A percentile compares a stretch with the other conserved stretches of the same genome.
Conservation (phyloP, 176 grass and related monocot species). For the Phyllostachys edulis region DNA sequence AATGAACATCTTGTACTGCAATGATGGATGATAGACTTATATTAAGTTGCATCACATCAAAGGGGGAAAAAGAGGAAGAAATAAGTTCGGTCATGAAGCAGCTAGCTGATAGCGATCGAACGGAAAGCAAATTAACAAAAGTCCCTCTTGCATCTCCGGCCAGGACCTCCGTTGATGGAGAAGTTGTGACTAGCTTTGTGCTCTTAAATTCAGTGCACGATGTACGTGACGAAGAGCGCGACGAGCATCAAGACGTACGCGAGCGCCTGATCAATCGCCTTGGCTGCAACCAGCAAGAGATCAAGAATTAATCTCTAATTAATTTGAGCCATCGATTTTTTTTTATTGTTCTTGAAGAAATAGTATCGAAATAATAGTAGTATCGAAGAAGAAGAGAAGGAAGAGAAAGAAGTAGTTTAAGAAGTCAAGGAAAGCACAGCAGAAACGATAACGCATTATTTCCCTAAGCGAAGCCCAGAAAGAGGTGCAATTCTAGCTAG, state of each 20-base stretch:
- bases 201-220: constrained; percentile 14
- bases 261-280: constrained; percentile 52
- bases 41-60: not conserved
- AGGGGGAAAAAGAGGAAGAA: not conserved
- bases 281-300: constrained; percentile 23
- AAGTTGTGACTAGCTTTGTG: not conserved
- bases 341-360: not conserved
- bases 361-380: no score
- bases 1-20: not conserved
- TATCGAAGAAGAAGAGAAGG: not conserved
- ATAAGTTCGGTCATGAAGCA: not conserved
- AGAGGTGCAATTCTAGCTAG: not conserved
- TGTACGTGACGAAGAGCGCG: constrained; percentile 52
- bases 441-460: not conserved
- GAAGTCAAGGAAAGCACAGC: not conserved
- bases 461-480: not conserved
- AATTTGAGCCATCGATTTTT: not conserved
- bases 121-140: not conserved
- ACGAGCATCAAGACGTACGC: constrained; percentile 51
- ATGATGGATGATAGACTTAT: not conserved
- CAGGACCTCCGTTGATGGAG: not conserved
- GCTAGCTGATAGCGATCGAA: not conserved
- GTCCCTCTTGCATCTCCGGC: not conserved
- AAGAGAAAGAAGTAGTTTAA: not conserved
- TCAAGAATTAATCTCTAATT: not conserved